Evolutionary conservation across 345 rosid species (phyloP).

Genomic region (Euphorbia lathyris): DNA sequence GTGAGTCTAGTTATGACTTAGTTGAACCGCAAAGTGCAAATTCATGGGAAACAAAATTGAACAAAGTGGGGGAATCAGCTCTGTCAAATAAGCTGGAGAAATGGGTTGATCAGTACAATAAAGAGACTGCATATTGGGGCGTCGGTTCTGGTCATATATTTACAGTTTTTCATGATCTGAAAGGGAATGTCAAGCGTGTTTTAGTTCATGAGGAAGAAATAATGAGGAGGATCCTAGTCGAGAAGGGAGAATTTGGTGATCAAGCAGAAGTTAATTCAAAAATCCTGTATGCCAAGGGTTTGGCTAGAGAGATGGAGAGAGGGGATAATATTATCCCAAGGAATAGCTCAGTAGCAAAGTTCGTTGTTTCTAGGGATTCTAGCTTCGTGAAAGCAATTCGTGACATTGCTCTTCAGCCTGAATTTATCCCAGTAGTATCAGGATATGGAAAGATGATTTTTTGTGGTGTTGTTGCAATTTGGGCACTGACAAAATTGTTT

Average conservation of each 20-base stretch:
- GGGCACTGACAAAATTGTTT: conserved; percentile 47
- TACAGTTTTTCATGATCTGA: conserved; percentile 47
- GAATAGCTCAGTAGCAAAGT: conserved; percentile 63
- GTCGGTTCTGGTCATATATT: conserved; percentile 65
- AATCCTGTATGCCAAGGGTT: conserved; percentile 45
- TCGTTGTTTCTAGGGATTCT: conserved; percentile 44
- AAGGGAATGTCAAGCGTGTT: conserved; percentile 59
- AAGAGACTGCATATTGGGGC: conserved; percentile 73
- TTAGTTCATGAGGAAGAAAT: conserved; percentile 57
- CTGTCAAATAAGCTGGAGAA: conserved; percentile 52
- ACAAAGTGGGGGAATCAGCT: conserved; percentile 40
- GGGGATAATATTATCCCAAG: conserved; percentile 56
- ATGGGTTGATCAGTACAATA: conserved; percentile 60
- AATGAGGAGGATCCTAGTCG: conserved; percentile 35
- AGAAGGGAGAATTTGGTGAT: conserved; percentile 31
- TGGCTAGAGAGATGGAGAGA: conserved; percentile 66
- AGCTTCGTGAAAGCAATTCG: conserved; percentile 37
- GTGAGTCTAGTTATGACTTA: conserved; percentile 11
- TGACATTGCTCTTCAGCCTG: conserved; percentile 31
- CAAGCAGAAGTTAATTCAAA: conserved; percentile 36
- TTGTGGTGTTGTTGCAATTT: conserved; percentile 48
- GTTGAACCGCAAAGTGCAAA: conserved; percentile 21
- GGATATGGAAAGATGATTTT: conserved; percentile 45
- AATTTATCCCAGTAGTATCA: conserved; percentile 38
- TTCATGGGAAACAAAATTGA: conserved; percentile 23